Base-by-base conservation (phyloP, 1,139 yeast species). In the Magnusiomyces paraingens region DNA sequence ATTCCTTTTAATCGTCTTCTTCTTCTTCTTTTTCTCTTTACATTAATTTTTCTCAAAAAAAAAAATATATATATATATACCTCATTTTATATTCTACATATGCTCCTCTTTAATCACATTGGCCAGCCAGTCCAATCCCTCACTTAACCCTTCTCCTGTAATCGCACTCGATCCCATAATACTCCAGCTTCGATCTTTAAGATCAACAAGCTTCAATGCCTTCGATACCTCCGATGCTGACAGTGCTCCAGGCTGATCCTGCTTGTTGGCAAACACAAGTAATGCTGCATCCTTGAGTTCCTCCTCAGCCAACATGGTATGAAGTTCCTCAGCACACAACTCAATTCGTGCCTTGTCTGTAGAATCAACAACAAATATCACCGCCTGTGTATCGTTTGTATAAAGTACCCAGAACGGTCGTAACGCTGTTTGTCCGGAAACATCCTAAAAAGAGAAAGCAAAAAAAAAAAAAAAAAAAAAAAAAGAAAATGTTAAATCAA, bases 401-500 rank as follows among this genome's bases (percentile, higher is more conserved):
- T 93, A 93, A 70, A 98, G 93, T 64, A 99, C 79, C 99, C 99
- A 93, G 72, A 93, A 93, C 1, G 99, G 98, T 64, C 99, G 79
- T 62, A 93, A 93, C 22, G 95, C 84, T 1, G 98, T 91, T 70
- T 93, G 99, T 1, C 99, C 99, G 57, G 99, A 99, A 60, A 93
- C 79, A 74, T 93, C 99, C 87, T 86, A 78, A 73, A 78, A 79
- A 26, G 15, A 2, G n/a, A 15, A 18, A 26, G n/a, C 10, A 8
- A 36, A 26, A 17, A 45, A 35, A 4, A n/a, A 50, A 2, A 22
- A 15, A 18, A 26, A 2, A 22, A 15, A 18, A 26, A 26, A 32
- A 8, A 36, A 26, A 17, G 35, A 35, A 4, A n/a, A 50, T n/a
- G 36, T 18, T 41, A 29, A 26, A 47, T 4, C 4, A 26, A 26